Evolutionary conservation across 805 yeast genomes (phyloP).

Genomic region (Wickerhamiella azyma): DNA sequence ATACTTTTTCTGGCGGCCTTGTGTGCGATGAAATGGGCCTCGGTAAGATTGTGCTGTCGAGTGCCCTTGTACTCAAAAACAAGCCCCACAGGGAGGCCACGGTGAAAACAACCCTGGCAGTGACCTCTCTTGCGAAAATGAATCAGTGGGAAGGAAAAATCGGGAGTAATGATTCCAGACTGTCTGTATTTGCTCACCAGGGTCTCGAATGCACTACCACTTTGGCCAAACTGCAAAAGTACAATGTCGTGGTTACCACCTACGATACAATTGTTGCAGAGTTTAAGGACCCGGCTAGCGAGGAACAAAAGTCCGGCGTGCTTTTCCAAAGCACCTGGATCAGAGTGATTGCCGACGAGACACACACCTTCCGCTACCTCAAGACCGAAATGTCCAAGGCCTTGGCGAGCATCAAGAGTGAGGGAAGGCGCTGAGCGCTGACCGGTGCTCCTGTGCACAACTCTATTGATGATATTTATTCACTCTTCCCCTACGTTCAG

Average conservation of each 20-base stretch:
- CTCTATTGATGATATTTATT: slow-evolving; percentile 37
- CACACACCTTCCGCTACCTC: slow-evolving; percentile 46
- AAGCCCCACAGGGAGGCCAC: slow-evolving; percentile 9
- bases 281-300: background rate
- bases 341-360: slow-evolving; percentile 51
- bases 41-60: slow-evolving; percentile 72
- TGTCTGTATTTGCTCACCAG: slow-evolving; percentile 24
- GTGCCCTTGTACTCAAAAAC: slow-evolving; percentile 44
- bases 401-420: slow-evolving; percentile 29
- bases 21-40: slow-evolving; percentile 85
- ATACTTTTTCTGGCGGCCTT: slow-evolving; percentile 37
- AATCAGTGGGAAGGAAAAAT: slow-evolving; percentile 33
- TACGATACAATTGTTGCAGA: slow-evolving; percentile 24
- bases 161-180: slow-evolving; percentile 25
- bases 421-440: slow-evolving; percentile 39
- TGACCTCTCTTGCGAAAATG: slow-evolving; percentile 32
- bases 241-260: slow-evolving; percentile 29
- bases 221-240: slow-evolving; percentile 13
- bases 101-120: slow-evolving; percentile 26
- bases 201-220: slow-evolving; percentile 22
- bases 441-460: slow-evolving; percentile 60
- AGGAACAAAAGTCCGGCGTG: slow-evolving; percentile 9
- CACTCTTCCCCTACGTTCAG: slow-evolving; percentile 33
- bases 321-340: slow-evolving; percentile 29
- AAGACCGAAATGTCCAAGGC: slow-evolving; percentile 36